phyloP scores from a whole-genome alignment of 1,284 basidiomycete species.

The Mycena sp. region DNA sequence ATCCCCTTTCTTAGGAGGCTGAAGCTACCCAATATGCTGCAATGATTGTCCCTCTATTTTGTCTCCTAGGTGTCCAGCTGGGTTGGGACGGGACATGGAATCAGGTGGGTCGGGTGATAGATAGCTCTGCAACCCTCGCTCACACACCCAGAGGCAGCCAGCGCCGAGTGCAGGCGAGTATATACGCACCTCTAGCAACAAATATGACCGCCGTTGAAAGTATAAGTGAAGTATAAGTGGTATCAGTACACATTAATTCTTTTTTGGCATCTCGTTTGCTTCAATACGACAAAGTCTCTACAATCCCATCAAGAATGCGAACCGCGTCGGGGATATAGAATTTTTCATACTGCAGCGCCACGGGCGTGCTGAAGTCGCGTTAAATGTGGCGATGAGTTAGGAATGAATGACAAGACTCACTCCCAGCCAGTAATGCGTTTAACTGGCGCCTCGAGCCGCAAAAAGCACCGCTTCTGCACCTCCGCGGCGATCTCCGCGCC shows the following conservation, averaged over 20 bases:
- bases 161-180: too few relatives aligned
- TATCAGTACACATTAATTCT: slow-evolving; percentile 10
- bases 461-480: slow-evolving; percentile 86
- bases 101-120: too few relatives aligned
- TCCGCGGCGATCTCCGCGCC: slow-evolving; percentile 90
- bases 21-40: too few relatives aligned
- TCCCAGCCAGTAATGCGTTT: slow-evolving; percentile 91
- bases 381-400: neutral
- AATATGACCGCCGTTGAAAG: too few relatives aligned
- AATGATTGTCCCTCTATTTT: too few relatives aligned
- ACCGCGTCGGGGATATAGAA: slow-evolving; percentile 91
- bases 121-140: too few relatives aligned
- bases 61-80: too few relatives aligned
- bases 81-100: too few relatives aligned
- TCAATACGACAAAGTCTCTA: slow-evolving; percentile 85
- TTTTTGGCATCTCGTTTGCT: neutral
- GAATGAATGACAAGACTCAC: slow-evolving; percentile 60
- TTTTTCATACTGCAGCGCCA: slow-evolving; percentile 87
- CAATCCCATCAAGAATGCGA: slow-evolving; percentile 82
- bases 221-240: too few relatives aligned
- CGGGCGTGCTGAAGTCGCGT: slow-evolving; percentile 67
- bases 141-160: too few relatives aligned
- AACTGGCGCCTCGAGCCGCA: slow-evolving; percentile 89
- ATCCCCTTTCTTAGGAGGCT: too few relatives aligned
- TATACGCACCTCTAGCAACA: too few relatives aligned